phyloP scores from a whole-genome alignment of 305 asterid genomes.

The Solanum chacoense region DNA sequence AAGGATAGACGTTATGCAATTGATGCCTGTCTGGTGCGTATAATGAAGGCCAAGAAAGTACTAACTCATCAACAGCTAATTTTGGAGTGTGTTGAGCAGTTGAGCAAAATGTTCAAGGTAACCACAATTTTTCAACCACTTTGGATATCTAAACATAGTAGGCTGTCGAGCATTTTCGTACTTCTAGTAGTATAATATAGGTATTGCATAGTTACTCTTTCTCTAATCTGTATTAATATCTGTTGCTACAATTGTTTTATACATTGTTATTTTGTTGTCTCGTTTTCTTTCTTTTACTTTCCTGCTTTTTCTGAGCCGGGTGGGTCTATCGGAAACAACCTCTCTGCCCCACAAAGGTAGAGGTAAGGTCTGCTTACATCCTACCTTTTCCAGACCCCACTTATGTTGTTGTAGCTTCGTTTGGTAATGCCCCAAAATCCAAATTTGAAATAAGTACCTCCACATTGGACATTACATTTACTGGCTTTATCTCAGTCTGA shows the following conservation, averaged over 20 bases:
- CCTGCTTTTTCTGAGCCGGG: background rate
- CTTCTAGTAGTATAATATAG: background rate
- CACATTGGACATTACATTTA: background rate
- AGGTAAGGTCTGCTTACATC: background rate
- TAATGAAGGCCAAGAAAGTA: constrained; percentile 48
- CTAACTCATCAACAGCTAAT: constrained; percentile 36
- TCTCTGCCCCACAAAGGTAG: background rate
- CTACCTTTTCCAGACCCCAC: background rate
- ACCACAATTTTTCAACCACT: background rate
- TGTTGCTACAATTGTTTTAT: background rate
- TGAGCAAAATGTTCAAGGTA: constrained; percentile 45
- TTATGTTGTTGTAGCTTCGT: background rate
- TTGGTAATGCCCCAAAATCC: background rate
- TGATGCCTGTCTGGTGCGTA: constrained; percentile 49
- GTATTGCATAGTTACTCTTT: background rate
- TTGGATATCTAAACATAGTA: background rate
- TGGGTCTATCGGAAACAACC: background rate
- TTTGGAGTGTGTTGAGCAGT: constrained; percentile 39
- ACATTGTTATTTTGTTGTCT: background rate
- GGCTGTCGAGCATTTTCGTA: background rate
- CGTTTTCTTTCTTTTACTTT: background rate
- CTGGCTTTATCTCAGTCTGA: background rate
- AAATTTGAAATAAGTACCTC: background rate
- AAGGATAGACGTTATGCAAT: constrained; percentile 35
- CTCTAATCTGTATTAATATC: background rate